These are phyloP conservation scores for Cylindrotheca fusiformis DNA, from an alignment of 108 stramenopile genomes.

Conservation along the genomic window DNA sequence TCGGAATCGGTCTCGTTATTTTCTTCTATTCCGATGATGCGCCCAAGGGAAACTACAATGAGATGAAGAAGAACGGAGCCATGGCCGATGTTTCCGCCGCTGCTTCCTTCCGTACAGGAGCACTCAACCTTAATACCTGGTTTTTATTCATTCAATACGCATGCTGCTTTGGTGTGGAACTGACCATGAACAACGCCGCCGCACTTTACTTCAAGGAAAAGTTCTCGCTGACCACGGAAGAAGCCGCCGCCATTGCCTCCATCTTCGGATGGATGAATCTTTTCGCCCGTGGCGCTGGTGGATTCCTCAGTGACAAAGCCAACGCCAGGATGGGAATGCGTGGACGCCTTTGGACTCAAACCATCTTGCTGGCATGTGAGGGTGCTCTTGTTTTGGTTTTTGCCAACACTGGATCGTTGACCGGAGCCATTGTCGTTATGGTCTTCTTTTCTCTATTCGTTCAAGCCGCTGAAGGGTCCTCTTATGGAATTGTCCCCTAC, in stretches of 20 bases:
- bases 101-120: constrained; percentile 62
- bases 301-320: constrained; percentile 44
- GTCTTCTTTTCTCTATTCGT: constrained; percentile 74
- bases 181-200: constrained; percentile 87
- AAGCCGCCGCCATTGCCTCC: constrained; percentile 69
- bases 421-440: constrained; percentile 57
- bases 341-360: constrained; percentile 57
- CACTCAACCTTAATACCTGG: constrained; percentile 84
- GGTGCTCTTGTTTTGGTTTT: constrained; percentile 68
- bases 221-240: constrained; percentile 59
- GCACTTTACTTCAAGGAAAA: constrained; percentile 75
- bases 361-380: constrained; percentile 49
- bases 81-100: constrained; percentile 77
- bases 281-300: constrained; percentile 67
- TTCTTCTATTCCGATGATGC: constrained; percentile 67
- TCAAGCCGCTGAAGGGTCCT: constrained; percentile 75
- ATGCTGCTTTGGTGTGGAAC: constrained; percentile 89
- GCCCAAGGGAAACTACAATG: constrained; percentile 82
- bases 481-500: constrained; percentile 85
- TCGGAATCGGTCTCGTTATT: constrained; percentile 41
- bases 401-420: constrained; percentile 42
- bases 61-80: constrained; percentile 67
- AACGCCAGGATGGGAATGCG: constrained; percentile 51
- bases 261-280: constrained; percentile 83
- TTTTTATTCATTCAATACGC: constrained; percentile 86